These are phyloP conservation scores for Chytriomyces sp. DNA, from an alignment of 192 early-diverging fungal genomes.

Conservation along the genomic window DNA sequence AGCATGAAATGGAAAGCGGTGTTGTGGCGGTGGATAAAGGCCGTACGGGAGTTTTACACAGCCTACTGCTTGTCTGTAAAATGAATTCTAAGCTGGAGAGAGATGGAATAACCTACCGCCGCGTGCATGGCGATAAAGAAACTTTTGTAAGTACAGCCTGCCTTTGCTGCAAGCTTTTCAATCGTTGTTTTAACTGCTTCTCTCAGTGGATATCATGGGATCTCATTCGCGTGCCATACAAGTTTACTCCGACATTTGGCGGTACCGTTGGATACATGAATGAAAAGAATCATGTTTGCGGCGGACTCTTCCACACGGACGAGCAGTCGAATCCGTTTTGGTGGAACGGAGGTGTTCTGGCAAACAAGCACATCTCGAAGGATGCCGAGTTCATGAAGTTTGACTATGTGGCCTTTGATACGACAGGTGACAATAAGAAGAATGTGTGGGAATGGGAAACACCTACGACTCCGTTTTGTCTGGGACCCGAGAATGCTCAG, in stretches of 20 bases:
- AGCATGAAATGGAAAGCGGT: conserved; percentile 70
- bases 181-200: neutral
- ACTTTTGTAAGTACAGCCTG: neutral
- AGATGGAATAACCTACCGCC: conserved; percentile 23
- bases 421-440: neutral
- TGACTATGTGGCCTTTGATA: conserved; percentile 16
- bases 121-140: neutral
- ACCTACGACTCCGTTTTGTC: conserved; percentile 35
- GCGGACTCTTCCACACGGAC: conserved; percentile 30
- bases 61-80: conserved; percentile 58
- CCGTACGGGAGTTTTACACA: conserved; percentile 46
- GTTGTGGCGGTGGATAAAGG: conserved; percentile 68
- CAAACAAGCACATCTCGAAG: conserved; percentile 34
- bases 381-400: conserved; percentile 21
- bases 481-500: conserved; percentile 6
- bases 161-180: conserved; percentile 50
- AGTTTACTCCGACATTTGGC: conserved; percentile 58
- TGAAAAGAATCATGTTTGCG: conserved; percentile 15
- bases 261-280: conserved; percentile 58
- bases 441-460: conserved; percentile 37
- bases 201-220: conserved; percentile 59
- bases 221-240: conserved; percentile 63
- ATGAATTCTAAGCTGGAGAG: conserved; percentile 46
- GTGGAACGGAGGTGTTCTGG: conserved; percentile 47
- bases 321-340: conserved; percentile 30